phyloP scores from a whole-genome alignment of 768 basidiomycete species.

The Tylopilus sp. region DNA sequence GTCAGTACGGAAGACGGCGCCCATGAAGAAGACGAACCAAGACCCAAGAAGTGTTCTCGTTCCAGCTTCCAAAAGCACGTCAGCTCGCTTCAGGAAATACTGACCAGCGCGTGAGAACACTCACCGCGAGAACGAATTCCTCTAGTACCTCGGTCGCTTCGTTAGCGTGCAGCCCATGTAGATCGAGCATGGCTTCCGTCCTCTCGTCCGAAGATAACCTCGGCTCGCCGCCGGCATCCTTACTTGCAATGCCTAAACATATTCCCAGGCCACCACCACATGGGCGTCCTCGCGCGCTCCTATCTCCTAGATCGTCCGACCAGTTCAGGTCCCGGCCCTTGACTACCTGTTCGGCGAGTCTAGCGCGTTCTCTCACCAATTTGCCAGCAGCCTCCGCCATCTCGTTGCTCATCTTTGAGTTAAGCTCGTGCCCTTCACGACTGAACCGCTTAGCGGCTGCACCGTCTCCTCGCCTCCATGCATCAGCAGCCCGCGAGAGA shows the following conservation, averaged over 20 bases:
- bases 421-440: slow-evolving; percentile 90
- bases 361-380: slow-evolving; percentile 80
- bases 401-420: slow-evolving; percentile 85
- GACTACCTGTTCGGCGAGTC: slow-evolving; percentile 73
- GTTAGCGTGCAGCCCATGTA: slow-evolving; percentile 91
- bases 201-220: slow-evolving; percentile 80
- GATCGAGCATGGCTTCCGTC: slow-evolving; percentile 80
- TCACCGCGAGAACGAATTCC: slow-evolving; percentile 80
- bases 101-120: slow-evolving; percentile 30
- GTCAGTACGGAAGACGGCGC: slow-evolving; percentile 4
- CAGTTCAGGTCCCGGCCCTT: slow-evolving; percentile 64
- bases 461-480: slow-evolving; percentile 94
- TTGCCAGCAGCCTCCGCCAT: slow-evolving; percentile 81
- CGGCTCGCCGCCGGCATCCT: slow-evolving; percentile 48
- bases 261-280: slow-evolving; percentile 86
- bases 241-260: slow-evolving; percentile 77
- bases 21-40: slow-evolving; percentile 49
- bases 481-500: slow-evolving; percentile 91
- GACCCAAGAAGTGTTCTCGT: slow-evolving; percentile 80
- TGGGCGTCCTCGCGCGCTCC: slow-evolving; percentile 65
- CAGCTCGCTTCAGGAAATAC: slow-evolving; percentile 7
- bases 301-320: slow-evolving; percentile 83
- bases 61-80: slow-evolving; percentile 58
- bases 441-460: slow-evolving; percentile 94
- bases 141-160: slow-evolving; percentile 92